Conservation (phyloP, 345 rosid genomes). For the Salix koriyanagi region DNA sequence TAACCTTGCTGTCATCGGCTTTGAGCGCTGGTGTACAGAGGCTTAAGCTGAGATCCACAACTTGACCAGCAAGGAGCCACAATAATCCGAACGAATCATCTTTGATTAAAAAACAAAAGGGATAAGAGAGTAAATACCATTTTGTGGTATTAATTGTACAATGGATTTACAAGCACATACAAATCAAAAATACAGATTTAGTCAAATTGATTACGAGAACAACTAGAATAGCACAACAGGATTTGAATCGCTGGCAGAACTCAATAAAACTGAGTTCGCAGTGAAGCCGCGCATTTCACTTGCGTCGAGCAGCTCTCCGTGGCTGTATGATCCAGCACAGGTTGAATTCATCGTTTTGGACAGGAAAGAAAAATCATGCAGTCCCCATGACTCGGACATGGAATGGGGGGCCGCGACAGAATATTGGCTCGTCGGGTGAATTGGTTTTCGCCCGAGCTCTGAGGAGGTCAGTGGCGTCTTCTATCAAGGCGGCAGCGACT, state of each 20-base stretch:
- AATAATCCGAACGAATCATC: neutral
- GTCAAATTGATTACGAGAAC: neutral
- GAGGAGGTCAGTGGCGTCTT: constrained; percentile 75
- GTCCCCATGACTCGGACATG: constrained; percentile 68
- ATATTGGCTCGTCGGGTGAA: constrained; percentile 77
- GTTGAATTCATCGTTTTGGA: neutral
- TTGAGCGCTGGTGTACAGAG: too few relatives aligned
- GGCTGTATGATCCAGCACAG: too few relatives aligned
- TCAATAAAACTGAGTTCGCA: neutral
- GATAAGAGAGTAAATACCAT: neutral
- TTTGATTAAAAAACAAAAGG: neutral
- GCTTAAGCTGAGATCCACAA: too few relatives aligned
- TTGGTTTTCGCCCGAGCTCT: constrained; percentile 74
- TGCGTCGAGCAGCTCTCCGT: neutral
- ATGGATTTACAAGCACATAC: constrained; percentile 7
- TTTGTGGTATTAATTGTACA: neutral
- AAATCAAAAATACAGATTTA: neutral
- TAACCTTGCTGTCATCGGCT: too few relatives aligned
- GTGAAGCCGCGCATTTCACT: neutral
- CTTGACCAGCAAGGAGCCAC: neutral
- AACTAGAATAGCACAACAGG: neutral
- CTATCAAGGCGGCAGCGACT: constrained; percentile 81
- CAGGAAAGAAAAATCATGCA: constrained; percentile 23
- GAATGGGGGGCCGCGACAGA: constrained; percentile 93
- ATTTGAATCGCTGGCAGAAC: neutral